Conservation (phyloP, 192 early-diverging fungal genomes). For the Mortierella hygrophila region DNA sequence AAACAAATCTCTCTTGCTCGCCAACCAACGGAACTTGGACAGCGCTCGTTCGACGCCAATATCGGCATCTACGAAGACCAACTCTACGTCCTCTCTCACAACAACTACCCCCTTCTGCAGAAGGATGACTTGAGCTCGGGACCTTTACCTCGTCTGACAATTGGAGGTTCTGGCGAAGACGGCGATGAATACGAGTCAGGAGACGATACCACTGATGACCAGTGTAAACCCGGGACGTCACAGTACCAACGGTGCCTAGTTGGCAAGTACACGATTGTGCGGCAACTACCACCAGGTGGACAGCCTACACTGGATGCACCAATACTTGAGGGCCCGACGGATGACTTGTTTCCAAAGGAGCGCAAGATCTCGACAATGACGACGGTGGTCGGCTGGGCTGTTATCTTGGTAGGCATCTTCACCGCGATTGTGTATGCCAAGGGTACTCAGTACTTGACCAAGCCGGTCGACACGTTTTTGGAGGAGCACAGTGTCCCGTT, state of each 20-base stretch:
- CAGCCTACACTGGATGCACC: not conserved
- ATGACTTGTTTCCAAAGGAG: not conserved
- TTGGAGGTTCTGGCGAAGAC: constrained; percentile 18
- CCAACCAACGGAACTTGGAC: not conserved
- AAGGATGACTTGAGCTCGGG: not conserved
- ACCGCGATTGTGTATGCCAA: constrained; percentile 33
- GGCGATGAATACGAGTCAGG: not conserved
- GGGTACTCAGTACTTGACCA: constrained; percentile 21
- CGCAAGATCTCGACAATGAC: constrained; percentile 30
- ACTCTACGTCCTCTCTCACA: constrained; percentile 40
- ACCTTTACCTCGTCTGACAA: constrained; percentile 5
- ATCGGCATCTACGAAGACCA: constrained; percentile 27
- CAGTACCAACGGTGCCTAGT: constrained; percentile 28
- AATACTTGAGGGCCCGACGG: not conserved
- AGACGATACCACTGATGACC: not conserved
- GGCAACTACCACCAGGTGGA: not conserved
- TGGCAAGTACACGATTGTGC: constrained; percentile 23
- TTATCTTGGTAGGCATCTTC: constrained; percentile 24
- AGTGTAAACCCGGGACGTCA: constrained; percentile 17
- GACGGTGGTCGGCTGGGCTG: constrained; percentile 41
- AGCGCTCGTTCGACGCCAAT: constrained; percentile 12
- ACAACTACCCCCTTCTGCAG: constrained; percentile 32
- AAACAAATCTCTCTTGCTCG: not conserved
- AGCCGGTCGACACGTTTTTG: constrained; percentile 32
- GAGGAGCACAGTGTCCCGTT: constrained; percentile 28